Percentiles rank a stretch among this genome's conserved stretches.
Evolutionary conservation across 108 stramenopile species (phyloP).

Genomic region (Conticribra weissflogii): DNA sequence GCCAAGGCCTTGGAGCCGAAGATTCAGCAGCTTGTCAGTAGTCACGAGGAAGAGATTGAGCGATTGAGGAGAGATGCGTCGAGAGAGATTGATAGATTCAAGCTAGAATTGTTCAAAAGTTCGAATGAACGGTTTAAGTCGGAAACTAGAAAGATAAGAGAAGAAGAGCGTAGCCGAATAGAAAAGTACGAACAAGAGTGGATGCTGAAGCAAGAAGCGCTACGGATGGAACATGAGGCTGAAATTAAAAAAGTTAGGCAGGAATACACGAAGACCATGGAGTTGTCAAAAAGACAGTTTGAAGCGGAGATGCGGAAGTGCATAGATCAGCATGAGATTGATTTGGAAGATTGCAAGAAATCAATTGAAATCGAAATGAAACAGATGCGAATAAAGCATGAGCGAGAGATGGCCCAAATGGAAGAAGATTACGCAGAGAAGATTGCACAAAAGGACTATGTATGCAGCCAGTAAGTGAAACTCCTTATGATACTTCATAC

Average conservation of each 20-base stretch:
- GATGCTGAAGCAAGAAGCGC: constrained; percentile 26
- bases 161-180: constrained; percentile 20
- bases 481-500: too few relatives aligned
- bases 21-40: constrained; percentile 24
- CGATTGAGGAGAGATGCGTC: constrained; percentile 26
- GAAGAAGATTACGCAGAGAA: constrained; percentile 23
- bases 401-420: constrained; percentile 15
- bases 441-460: constrained; percentile 9
- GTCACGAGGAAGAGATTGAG: constrained; percentile 27
- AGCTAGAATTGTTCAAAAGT: constrained; percentile 32
- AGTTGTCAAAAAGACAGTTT: constrained; percentile 21
- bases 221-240: constrained; percentile 5
- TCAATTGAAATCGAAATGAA: constrained; percentile 6
- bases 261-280: constrained; percentile 17
- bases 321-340: constrained; percentile 20
- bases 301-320: constrained; percentile 7
- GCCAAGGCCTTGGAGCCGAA: constrained; percentile 39
- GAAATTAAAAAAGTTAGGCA: constrained; percentile 22
- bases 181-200: constrained; percentile 33
- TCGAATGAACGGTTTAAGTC: constrained; percentile 20
- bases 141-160: constrained; percentile 18
- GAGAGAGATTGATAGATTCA: constrained; percentile 29
- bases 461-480: constrained; percentile 11
- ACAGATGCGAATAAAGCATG: constrained; percentile 4
- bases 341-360: constrained; percentile 8